Conservation (phyloP, 1,139 yeast species). For the Yamadazyma blattariae region DNA sequence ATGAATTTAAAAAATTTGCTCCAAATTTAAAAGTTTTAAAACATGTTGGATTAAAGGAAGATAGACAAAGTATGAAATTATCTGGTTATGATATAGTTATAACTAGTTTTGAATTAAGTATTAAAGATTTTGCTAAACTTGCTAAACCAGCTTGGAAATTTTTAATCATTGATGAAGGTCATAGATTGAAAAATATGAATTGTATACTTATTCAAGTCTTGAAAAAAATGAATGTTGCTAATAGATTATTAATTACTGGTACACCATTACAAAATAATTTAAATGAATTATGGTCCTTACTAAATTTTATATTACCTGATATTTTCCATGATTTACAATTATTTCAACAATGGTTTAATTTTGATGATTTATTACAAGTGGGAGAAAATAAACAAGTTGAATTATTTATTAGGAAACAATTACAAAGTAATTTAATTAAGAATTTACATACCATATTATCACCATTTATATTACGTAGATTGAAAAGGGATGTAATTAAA, state of each 20-base stretch:
- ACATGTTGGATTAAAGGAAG: constrained; percentile 64
- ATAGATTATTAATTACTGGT: constrained; percentile 80
- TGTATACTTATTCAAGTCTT: constrained; percentile 70
- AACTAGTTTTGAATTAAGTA: constrained; percentile 80
- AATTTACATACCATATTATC: constrained; percentile 84
- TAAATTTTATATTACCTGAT: constrained; percentile 88
- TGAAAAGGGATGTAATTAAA: constrained; percentile 68
- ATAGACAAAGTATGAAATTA: constrained; percentile 40
- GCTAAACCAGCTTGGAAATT: constrained; percentile 64
- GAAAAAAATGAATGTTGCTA: constrained; percentile 62
- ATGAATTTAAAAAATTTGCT: constrained; percentile 69
- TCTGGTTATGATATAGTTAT: constrained; percentile 48
- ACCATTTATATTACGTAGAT: constrained; percentile 80
- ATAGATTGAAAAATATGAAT: constrained; percentile 78
- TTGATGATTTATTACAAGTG: constrained; percentile 46
- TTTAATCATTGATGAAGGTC: constrained; percentile 95
- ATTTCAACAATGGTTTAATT: constrained; percentile 93
- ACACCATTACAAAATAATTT: constrained; percentile 92
- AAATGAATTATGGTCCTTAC: constrained; percentile 84
- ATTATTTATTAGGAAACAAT: constrained; percentile 55
- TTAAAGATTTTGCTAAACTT: constrained; percentile 60
- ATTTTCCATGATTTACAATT: constrained; percentile 85
- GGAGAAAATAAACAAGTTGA: constrained; percentile 27
- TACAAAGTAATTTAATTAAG: constrained; percentile 62
- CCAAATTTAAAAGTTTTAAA: constrained; percentile 64